Evolutionary conservation across 2,329 filamentous ascomycete genomes (phyloP), one percentile per base, ranked within the genome.

Genomic region (Pseudogymnoascus sp.): DNA sequence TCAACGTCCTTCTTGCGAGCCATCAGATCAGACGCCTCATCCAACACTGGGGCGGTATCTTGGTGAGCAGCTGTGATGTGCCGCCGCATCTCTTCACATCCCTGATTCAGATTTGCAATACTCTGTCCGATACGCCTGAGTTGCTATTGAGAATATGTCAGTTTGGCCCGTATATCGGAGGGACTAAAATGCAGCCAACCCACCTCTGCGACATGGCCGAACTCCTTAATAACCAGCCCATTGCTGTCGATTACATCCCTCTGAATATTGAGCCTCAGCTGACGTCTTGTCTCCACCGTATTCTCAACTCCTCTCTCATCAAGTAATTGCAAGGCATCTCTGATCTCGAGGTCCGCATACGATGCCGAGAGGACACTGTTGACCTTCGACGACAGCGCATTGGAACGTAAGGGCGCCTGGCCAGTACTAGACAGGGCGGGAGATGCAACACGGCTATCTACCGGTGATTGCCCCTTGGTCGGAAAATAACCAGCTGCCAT

Each of bases 201-300:
- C 75, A 93, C 90, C 82, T 95, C 90, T 31, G 92, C 91, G 67
- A 99, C 91, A 63, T 86, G 83, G 37, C 92, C 91, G 76, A 97
- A 97, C 72, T 96, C 91, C 62, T 84, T 81, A 64, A 97, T 85
- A 66, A 97, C 90, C 67, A 91, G 85, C 60, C 90, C 92, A 84
- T 97, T 97, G 76, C 89, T 92, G 67, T 93, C 85, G 63, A 97
- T 92, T 38, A 97, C 90, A 72, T 97, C 92, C 73, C 89, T 93
- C 73, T 97, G 92, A 1, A 96, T 81, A 72, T 95, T 87, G 1
- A 96, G 76, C 14, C 92, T 86, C 14, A 97, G 77, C 64, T 90
- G 87, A 5, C 93, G 85, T 61, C 94, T 84, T 2, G 87, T 88
- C 67, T 92, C 89, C 8, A 90, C 82, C 11, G 85, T 90, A 72